Evolutionary conservation across 2,329 filamentous ascomycete genomes (phyloP).

Genomic region (Conoideocrella luteorostrata): DNA sequence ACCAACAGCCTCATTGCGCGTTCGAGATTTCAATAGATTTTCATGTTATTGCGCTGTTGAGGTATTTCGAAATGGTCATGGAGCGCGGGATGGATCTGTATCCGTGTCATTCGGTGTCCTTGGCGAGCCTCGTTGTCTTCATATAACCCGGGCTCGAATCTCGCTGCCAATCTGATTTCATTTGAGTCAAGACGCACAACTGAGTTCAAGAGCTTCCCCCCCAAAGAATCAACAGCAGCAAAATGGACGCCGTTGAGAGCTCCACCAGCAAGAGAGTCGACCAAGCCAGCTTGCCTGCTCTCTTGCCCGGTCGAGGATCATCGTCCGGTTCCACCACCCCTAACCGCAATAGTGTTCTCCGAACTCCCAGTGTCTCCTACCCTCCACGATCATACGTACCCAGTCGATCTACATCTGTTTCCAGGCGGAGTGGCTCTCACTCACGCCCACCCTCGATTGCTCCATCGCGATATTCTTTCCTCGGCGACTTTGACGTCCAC

Average conservation of each 20-base stretch:
- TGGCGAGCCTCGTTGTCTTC: background rate
- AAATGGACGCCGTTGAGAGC: background rate
- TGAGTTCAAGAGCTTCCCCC: background rate
- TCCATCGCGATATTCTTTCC: background rate
- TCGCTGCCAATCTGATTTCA: background rate
- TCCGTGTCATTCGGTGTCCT: background rate
- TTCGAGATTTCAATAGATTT: conserved; percentile 1
- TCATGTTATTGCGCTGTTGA: background rate
- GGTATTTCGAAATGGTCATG: background rate
- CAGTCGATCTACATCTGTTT: background rate
- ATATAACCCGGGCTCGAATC: background rate
- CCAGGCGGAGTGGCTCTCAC: background rate
- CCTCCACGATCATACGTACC: background rate
- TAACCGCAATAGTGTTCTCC: background rate
- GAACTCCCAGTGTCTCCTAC: background rate
- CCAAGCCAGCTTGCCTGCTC: background rate
- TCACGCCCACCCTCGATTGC: background rate
- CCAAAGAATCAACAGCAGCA: background rate
- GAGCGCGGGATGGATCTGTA: background rate
- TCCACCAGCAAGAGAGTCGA: background rate
- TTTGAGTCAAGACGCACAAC: background rate
- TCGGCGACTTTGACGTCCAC: background rate
- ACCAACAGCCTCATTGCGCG: background rate
- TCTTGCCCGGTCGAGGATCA: background rate
- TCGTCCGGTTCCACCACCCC: background rate